Percentiles rank a stretch among this genome's conserved stretches.
These are phyloP conservation scores for Raffaelea deltoideospora DNA, from an alignment of 2,329 filamentous ascomycete genomes.

Conservation along the genomic window DNA sequence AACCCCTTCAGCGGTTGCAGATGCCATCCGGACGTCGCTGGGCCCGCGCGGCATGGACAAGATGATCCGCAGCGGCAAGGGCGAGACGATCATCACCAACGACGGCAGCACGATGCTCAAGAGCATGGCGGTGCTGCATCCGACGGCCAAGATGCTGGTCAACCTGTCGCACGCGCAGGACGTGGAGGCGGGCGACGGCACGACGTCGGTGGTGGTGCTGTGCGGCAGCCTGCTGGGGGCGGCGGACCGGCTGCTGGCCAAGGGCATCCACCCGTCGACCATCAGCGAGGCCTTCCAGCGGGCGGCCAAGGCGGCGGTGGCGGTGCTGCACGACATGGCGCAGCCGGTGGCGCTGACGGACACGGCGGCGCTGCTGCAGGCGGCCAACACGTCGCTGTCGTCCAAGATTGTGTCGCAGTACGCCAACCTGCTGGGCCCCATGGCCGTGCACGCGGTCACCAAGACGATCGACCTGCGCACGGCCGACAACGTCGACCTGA, in stretches of 20 bases:
- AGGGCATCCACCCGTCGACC: slow-evolving; percentile 93
- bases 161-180: slow-evolving; percentile 95
- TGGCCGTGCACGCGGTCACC: slow-evolving; percentile 92
- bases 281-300: slow-evolving; percentile 97
- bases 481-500: slow-evolving; percentile 89
- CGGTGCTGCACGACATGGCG: slow-evolving; percentile 89
- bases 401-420: slow-evolving; percentile 99
- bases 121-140: slow-evolving; percentile 98
- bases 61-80: slow-evolving; percentile 96
- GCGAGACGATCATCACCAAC: slow-evolving; percentile 98
- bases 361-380: slow-evolving; percentile 81
- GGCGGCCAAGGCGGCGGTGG: slow-evolving; percentile 75
- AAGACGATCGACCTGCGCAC: slow-evolving; percentile 94
- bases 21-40: slow-evolving; percentile 92
- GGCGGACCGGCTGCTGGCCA: slow-evolving; percentile 76
- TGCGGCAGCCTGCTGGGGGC: slow-evolving; percentile 88
- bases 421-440: slow-evolving; percentile 85
- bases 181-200: slow-evolving; percentile 95
- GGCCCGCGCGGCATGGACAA: slow-evolving; percentile 98
- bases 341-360: slow-evolving; percentile 82
- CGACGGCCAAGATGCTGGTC: slow-evolving; percentile 98
- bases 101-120: slow-evolving; percentile 98
- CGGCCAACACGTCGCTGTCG: slow-evolving; percentile 89
- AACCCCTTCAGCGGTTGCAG: slow-evolving; percentile 62
- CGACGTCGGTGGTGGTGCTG: slow-evolving; percentile 95